A percentile compares a stretch with the other conserved stretches of the same genome.
phyloP scores from a whole-genome alignment of 768 basidiomycete species.

The Mycena amicta region DNA sequence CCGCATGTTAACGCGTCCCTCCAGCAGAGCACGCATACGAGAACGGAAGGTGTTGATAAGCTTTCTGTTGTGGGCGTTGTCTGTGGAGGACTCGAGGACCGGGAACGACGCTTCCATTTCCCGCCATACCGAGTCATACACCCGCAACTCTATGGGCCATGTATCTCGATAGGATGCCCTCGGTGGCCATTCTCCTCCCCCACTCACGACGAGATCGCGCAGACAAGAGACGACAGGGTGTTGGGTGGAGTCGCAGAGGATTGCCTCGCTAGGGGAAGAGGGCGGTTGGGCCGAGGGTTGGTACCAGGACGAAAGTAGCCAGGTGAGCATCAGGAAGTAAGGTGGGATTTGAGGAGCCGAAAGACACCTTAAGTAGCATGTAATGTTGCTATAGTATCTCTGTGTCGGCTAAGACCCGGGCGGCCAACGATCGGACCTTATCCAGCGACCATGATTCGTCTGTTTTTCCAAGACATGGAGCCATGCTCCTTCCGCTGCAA shows the following conservation, averaged over 20 bases:
- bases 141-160: constrained; percentile 18
- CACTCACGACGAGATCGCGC: constrained; percentile 14
- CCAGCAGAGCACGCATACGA: constrained; percentile 17
- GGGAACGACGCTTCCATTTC: constrained; percentile 22
- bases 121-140: constrained; percentile 18
- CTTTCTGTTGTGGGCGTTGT: constrained; percentile 21
- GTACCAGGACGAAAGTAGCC: constrained; percentile 19
- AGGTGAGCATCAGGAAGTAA: constrained; percentile 16
- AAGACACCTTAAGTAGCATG: not conserved
- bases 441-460: not conserved
- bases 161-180: constrained; percentile 22
- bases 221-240: constrained; percentile 12
- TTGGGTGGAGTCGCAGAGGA: constrained; percentile 12
- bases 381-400: no score
- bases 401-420: not conserved
- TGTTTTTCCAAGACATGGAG: not conserved
- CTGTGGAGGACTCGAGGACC: constrained; percentile 21
- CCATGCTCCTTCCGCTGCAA: not conserved
- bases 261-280: constrained; percentile 8
- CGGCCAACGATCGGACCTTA: not conserved
- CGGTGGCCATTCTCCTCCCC: constrained; percentile 27
- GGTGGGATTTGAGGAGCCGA: not conserved
- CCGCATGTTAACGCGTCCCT: constrained; percentile 9
- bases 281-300: not conserved
- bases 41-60: constrained; percentile 23